Percentiles rank a stretch among this genome's conserved stretches.
Evolutionary conservation across 345 rosid genomes (phyloP).

Genomic region (Eucalyptus sp.): DNA sequence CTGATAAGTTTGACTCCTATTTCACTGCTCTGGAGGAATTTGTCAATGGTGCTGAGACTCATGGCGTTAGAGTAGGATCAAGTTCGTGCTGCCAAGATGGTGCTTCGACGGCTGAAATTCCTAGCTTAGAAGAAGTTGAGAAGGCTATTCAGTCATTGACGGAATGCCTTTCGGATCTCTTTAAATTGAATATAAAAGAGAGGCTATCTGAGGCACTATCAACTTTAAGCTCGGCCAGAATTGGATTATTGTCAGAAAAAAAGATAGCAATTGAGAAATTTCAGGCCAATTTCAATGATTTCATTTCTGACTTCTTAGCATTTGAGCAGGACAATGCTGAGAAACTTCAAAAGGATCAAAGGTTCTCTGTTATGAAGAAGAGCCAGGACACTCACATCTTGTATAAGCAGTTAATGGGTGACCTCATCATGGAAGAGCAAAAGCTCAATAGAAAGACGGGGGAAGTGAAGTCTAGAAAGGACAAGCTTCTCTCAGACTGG

Average conservation of each 20-base stretch:
- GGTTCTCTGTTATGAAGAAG: not conserved
- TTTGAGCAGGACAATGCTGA: not conserved
- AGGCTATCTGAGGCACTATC: not conserved
- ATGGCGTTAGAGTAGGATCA: not conserved
- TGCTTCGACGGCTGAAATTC: not conserved
- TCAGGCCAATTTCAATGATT: not conserved
- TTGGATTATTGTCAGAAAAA: not conserved
- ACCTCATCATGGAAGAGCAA: not conserved
- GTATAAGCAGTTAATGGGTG: not conserved
- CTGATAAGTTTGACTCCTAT: not conserved
- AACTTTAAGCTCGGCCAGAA: not conserved
- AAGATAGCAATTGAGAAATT: not conserved
- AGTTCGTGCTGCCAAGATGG: not conserved
- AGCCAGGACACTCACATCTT: not conserved
- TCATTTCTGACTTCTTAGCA: not conserved
- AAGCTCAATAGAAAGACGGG: not conserved
- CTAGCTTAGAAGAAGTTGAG: not conserved
- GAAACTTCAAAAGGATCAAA: not conserved
- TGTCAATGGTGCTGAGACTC: not conserved
- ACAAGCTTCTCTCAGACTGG: not conserved
- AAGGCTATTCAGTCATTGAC: not conserved
- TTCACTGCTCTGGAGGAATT: not conserved
- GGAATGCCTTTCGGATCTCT: constrained; percentile 1
- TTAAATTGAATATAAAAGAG: not conserved
- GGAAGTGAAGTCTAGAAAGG: not conserved